Evolutionary conservation across 2,329 filamentous ascomycete species (phyloP).

Genomic region (Beauveria varroae): DNA sequence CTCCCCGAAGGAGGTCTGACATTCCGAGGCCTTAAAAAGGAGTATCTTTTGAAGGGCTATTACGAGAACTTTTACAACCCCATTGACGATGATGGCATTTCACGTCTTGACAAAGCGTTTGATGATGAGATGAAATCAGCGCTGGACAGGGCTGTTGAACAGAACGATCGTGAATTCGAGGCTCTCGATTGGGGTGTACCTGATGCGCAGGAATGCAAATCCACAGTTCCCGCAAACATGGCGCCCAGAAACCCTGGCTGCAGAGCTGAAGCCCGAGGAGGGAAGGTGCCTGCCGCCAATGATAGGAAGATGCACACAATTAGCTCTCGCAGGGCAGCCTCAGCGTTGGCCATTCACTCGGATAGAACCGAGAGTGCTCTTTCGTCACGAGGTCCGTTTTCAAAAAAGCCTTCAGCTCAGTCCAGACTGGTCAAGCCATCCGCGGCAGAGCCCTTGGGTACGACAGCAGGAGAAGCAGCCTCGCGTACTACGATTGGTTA

Average conservation of each 20-base stretch:
- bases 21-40: slow-evolving; percentile 49
- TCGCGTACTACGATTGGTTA: slow-evolving; percentile 83
- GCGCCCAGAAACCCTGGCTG: not conserved
- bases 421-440: slow-evolving; percentile 18
- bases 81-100: slow-evolving; percentile 61
- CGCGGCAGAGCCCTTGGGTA: slow-evolving; percentile 34
- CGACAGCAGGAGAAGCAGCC: slow-evolving; percentile 54
- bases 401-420: slow-evolving; percentile 8
- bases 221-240: not conserved
- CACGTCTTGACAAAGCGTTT: slow-evolving; percentile 53
- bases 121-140: slow-evolving; percentile 44
- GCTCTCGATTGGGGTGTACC: slow-evolving; percentile 53
- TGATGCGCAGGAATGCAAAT: slow-evolving; percentile 42
- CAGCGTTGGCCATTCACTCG: slow-evolving; percentile 34
- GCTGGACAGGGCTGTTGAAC: slow-evolving; percentile 53
- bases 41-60: slow-evolving; percentile 55
- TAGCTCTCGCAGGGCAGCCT: slow-evolving; percentile 45
- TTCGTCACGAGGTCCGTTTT: not conserved
- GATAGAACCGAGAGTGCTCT: slow-evolving; percentile 12
- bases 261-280: not conserved
- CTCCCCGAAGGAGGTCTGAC: slow-evolving; percentile 51
- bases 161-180: slow-evolving; percentile 59
- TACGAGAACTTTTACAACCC: slow-evolving; percentile 53
- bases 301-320: slow-evolving; percentile 17
- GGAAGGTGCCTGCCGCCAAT: slow-evolving; percentile 1